These are phyloP conservation scores for Wickerhamiella alocasiicola DNA, from an alignment of 805 yeast genomes.

Conservation along the genomic window DNA sequence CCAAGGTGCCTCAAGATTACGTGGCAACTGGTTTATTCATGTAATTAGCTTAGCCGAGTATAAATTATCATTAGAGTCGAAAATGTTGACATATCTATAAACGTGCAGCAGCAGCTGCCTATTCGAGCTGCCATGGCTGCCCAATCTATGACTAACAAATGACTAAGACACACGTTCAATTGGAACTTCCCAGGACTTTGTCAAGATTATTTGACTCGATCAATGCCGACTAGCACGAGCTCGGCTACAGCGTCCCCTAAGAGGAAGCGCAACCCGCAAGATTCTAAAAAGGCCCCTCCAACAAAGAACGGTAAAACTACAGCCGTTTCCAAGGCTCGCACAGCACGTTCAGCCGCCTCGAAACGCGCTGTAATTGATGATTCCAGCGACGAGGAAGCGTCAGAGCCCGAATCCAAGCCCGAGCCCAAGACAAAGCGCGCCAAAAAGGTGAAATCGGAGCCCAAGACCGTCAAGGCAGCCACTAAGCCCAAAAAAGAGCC, in stretches of 20 bases:
- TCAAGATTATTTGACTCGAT: too few relatives aligned
- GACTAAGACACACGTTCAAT: neutral
- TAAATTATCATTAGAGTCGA: too few relatives aligned
- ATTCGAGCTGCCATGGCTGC: too few relatives aligned
- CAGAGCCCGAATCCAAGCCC: too few relatives aligned
- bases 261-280: too few relatives aligned
- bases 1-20: neutral
- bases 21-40: conserved; percentile 1
- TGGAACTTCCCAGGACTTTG: too few relatives aligned
- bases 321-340: too few relatives aligned
- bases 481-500: neutral
- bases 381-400: neutral
- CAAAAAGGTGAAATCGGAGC: too few relatives aligned
- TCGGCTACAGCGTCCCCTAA: neutral
- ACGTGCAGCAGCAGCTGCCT: too few relatives aligned
- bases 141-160: neutral
- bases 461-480: neutral
- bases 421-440: neutral
- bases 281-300: too few relatives aligned
- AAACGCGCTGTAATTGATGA: neutral
- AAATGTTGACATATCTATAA: too few relatives aligned
- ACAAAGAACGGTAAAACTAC: neutral
- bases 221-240: too few relatives aligned
- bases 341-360: neutral
- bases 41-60: neutral